Percentiles rank a stretch among this genome's conserved stretches.
Conservation (phyloP, 352 stramenopile species). For the Pythium aphanidermatum region DNA sequence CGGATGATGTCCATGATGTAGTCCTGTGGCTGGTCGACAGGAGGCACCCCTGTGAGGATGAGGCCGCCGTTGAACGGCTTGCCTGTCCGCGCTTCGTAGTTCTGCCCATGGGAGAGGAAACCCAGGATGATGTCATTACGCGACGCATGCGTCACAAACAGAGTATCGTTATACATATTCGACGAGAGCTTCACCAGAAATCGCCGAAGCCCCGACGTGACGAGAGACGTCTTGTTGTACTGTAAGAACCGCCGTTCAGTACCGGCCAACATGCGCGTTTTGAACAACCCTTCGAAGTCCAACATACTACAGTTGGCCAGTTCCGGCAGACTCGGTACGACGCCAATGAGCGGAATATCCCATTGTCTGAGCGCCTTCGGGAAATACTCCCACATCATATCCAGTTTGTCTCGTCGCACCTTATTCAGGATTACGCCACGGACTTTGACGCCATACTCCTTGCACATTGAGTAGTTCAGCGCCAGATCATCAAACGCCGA, state of each 20-base stretch:
- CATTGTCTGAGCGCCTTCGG: constrained; percentile 76
- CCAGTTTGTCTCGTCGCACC: constrained; percentile 73
- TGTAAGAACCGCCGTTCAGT: constrained; percentile 60
- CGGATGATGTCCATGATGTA: constrained; percentile 78
- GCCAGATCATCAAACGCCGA: constrained; percentile 92
- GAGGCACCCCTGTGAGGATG: constrained; percentile 82
- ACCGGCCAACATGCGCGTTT: constrained; percentile 53
- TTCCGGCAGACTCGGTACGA: constrained; percentile 74
- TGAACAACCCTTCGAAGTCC: constrained; percentile 88
- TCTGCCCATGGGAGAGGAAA: constrained; percentile 75
- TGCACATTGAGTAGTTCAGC: constrained; percentile 92
- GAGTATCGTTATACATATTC: constrained; percentile 64
- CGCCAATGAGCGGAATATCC: constrained; percentile 74
- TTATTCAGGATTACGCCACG: constrained; percentile 97
- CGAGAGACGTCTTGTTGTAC: constrained; percentile 70
- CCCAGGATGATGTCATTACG: constrained; percentile 89
- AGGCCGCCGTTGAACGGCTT: constrained; percentile 74
- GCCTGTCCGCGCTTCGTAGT: constrained; percentile 64
- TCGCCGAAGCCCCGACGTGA: constrained; percentile 78
- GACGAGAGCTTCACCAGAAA: constrained; percentile 82
- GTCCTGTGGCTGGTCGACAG: constrained; percentile 62
- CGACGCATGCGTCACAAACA: constrained; percentile 88
- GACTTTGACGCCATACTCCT: constrained; percentile 90
- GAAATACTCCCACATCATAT: constrained; percentile 87
- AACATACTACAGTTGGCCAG: constrained; percentile 82